A percentile compares a stretch with the other conserved stretches of the same genome.
phyloP scores from a whole-genome alignment of 2,329 filamentous ascomycete species.

The Raffaelea ambrosiae region DNA sequence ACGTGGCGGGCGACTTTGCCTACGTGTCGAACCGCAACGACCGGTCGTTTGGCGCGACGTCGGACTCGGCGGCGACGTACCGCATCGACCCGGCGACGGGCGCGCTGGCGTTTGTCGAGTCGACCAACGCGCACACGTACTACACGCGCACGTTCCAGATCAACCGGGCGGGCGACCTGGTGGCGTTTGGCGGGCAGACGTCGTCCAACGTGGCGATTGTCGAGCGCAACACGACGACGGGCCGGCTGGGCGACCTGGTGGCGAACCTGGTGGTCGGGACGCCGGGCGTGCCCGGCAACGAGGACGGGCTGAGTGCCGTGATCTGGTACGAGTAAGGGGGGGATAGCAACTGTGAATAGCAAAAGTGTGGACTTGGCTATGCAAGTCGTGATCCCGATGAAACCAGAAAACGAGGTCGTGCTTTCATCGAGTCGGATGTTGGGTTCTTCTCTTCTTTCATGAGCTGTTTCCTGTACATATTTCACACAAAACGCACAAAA shows the following conservation, averaged over 20 bases:
- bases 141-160: constrained; percentile 56
- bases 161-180: constrained; percentile 48
- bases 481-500: too few relatives aligned
- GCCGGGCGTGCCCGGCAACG: constrained; percentile 30
- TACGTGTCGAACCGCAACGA: constrained; percentile 56
- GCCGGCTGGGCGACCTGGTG: constrained; percentile 41
- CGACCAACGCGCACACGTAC: constrained; percentile 47
- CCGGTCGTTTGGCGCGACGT: constrained; percentile 41
- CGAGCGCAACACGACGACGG: constrained; percentile 43
- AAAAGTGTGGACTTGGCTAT: too few relatives aligned
- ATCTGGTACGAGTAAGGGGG: constrained; percentile 34
- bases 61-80: constrained; percentile 49
- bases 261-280: constrained; percentile 30
- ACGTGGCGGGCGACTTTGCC: constrained; percentile 43
- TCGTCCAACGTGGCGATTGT: constrained; percentile 51
- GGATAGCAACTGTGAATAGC: too few relatives aligned
- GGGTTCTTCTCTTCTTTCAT: not conserved
- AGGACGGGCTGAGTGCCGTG: constrained; percentile 39
- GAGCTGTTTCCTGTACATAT: too few relatives aligned
- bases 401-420: too few relatives aligned
- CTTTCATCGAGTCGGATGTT: not conserved
- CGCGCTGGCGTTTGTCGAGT: constrained; percentile 40
- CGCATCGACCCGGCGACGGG: constrained; percentile 35
- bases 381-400: too few relatives aligned
- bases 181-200: constrained; percentile 56